phyloP scores from a whole-genome alignment of 768 basidiomycete genomes.

The Lactarius trivialis region DNA sequence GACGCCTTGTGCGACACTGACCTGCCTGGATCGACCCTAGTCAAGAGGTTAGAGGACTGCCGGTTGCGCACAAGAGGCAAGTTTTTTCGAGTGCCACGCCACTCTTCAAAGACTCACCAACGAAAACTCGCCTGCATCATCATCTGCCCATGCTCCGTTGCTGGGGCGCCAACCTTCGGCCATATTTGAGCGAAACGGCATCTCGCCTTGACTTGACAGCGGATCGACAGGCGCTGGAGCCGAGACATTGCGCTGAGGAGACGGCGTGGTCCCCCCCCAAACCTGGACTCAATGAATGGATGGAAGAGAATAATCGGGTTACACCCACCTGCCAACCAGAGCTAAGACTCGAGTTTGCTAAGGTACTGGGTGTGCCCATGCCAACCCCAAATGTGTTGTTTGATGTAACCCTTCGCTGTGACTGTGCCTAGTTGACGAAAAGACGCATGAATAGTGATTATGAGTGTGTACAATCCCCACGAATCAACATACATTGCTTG shows the following conservation, averaged over 20 bases:
- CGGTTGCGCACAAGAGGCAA: conserved; percentile 6
- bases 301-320: conserved; percentile 25
- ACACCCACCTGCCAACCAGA: conserved; percentile 61
- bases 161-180: conserved; percentile 51
- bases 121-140: conserved; percentile 38
- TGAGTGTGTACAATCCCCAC: conserved; percentile 5
- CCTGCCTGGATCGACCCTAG: conserved; percentile 20
- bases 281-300: conserved; percentile 37
- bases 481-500: conserved; percentile 43
- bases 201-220: conserved; percentile 40
- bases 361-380: conserved; percentile 39
- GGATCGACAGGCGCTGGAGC: conserved; percentile 46
- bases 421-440: conserved; percentile 30
- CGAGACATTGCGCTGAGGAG: conserved; percentile 53
- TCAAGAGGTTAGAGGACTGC: not conserved
- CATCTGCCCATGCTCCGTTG: conserved; percentile 58
- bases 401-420: conserved; percentile 41
- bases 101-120: conserved; percentile 34
- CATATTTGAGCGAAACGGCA: conserved; percentile 40
- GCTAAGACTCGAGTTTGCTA: conserved; percentile 42
- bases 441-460: conserved; percentile 11
- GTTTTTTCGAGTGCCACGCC: not conserved
- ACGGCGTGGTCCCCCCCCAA: conserved; percentile 47
- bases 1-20: conserved; percentile 19
- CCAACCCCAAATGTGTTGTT: conserved; percentile 49